These are phyloP conservation scores for Pythium brachiatum DNA, from an alignment of 352 stramenopile species.

Conservation along the genomic window DNA sequence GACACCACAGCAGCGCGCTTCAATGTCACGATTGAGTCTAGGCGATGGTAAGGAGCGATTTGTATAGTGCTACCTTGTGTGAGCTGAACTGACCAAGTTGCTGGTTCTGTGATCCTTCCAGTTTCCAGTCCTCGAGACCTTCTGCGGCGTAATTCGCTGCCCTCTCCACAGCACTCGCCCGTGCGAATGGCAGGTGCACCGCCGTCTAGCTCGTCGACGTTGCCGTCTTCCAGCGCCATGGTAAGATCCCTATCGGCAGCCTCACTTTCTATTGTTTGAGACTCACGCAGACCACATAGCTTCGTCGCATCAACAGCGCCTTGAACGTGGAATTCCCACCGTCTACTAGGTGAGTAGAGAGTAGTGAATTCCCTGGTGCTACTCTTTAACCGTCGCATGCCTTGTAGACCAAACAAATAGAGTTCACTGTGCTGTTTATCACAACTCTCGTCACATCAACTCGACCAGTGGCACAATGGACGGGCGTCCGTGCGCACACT, in stretches of 20 bases:
- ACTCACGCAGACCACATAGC: constrained; percentile 22
- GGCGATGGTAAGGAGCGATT: constrained; percentile 20
- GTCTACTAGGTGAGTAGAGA: constrained; percentile 3
- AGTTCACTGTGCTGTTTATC: neutral
- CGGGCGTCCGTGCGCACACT: constrained; percentile 89
- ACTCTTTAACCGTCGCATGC: neutral
- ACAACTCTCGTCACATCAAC: constrained; percentile 27
- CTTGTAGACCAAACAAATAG: constrained; percentile 15
- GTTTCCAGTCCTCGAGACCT: constrained; percentile 36
- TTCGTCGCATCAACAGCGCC: constrained; percentile 62
- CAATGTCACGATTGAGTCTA: constrained; percentile 16
- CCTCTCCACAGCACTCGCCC: constrained; percentile 29
- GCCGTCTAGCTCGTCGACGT: neutral
- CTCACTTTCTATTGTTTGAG: too few relatives aligned
- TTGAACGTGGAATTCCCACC: constrained; percentile 37
- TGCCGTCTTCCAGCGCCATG: constrained; percentile 64
- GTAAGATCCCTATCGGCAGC: constrained; percentile 20
- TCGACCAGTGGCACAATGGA: constrained; percentile 87
- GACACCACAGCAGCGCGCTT: constrained; percentile 12
- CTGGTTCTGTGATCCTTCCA: neutral
- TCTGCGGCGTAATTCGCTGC: constrained; percentile 42
- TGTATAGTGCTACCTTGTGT: neutral
- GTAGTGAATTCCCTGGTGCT: neutral
- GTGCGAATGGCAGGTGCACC: constrained; percentile 5
- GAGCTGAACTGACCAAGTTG: neutral